A percentile compares a stretch with the other conserved stretches of the same genome.
These are phyloP conservation scores for Leccinum disarticulatum DNA, from an alignment of 768 basidiomycete genomes.

Conservation along the genomic window DNA sequence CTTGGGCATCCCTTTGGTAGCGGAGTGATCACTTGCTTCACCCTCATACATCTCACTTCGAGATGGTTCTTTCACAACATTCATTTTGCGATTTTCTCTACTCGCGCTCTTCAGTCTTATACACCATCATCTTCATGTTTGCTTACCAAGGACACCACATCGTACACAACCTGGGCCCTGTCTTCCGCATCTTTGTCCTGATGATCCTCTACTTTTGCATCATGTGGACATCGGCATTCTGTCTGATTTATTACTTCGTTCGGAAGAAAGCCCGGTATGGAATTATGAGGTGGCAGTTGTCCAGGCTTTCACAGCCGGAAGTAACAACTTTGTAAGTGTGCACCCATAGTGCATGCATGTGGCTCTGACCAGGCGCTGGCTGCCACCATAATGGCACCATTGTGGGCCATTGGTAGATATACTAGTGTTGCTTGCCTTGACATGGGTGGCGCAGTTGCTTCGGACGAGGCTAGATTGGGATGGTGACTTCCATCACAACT, in stretches of 20 bases:
- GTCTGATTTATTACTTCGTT: slow-evolving; percentile 50
- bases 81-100: slow-evolving; percentile 67
- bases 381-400: too few relatives aligned
- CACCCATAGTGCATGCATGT: not conserved
- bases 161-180: slow-evolving; percentile 68
- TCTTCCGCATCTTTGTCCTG: slow-evolving; percentile 81
- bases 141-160: slow-evolving; percentile 71
- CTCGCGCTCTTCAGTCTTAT: slow-evolving; percentile 76
- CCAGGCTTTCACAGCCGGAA: slow-evolving; percentile 77
- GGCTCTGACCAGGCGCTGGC: slow-evolving; percentile 78
- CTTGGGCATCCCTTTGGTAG: slow-evolving; percentile 76
- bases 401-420: slow-evolving; percentile 78
- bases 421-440: slow-evolving; percentile 68
- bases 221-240: slow-evolving; percentile 71
- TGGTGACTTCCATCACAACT: not conserved
- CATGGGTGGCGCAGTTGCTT: slow-evolving; percentile 59
- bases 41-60: slow-evolving; percentile 46
- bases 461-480: slow-evolving; percentile 31
- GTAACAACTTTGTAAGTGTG: slow-evolving; percentile 68
- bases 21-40: slow-evolving; percentile 71
- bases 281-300: slow-evolving; percentile 75
- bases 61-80: slow-evolving; percentile 53
- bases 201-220: slow-evolving; percentile 75
- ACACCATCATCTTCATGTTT: slow-evolving; percentile 78
- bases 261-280: slow-evolving; percentile 33